Conservation (phyloP, 306 rosid genomes). For the Cicer chorassanicum region DNA sequence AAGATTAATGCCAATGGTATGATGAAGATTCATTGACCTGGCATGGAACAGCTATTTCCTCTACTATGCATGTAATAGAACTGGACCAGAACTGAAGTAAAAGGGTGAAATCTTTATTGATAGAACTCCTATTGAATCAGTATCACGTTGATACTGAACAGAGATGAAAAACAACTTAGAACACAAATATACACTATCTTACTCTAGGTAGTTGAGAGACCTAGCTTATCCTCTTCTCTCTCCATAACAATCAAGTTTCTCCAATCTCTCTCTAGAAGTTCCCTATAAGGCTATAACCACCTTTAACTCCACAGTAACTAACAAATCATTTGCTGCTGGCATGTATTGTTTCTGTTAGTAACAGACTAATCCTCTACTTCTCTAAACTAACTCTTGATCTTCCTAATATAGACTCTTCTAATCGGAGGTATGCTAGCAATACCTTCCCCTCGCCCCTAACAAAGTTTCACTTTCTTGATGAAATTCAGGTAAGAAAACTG, state of each 20-base stretch:
- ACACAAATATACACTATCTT: background rate
- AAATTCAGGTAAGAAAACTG: slow-evolving; percentile 12
- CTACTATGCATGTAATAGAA: background rate
- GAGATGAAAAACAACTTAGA: slow-evolving; percentile 4
- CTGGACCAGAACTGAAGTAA: background rate
- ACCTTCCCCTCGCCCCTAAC: background rate
- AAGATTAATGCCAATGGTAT: background rate
- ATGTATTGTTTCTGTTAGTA: background rate
- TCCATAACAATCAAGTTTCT: background rate
- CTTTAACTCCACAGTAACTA: slow-evolving; percentile 13
- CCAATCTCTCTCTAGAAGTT: background rate
- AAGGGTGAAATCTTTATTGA: slow-evolving; percentile 10
- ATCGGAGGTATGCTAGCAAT: background rate
- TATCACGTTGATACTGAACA: slow-evolving; percentile 5
- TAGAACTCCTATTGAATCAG: background rate
- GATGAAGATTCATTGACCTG: slow-evolving; percentile 15
- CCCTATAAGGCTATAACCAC: background rate
- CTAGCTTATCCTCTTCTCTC: slow-evolving; percentile 2
- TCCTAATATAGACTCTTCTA: slow-evolving; percentile 3
- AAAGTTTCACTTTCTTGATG: slow-evolving; percentile 30
- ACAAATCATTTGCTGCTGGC: slow-evolving; percentile 15
- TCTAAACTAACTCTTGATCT: background rate
- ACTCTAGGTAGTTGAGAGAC: slow-evolving; percentile 16
- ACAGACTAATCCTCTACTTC: background rate
- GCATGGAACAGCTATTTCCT: background rate